Percentiles rank a stretch among this genome's conserved stretches.
Conservation (phyloP, 345 rosid genomes). For the Heritiera littoralis region DNA sequence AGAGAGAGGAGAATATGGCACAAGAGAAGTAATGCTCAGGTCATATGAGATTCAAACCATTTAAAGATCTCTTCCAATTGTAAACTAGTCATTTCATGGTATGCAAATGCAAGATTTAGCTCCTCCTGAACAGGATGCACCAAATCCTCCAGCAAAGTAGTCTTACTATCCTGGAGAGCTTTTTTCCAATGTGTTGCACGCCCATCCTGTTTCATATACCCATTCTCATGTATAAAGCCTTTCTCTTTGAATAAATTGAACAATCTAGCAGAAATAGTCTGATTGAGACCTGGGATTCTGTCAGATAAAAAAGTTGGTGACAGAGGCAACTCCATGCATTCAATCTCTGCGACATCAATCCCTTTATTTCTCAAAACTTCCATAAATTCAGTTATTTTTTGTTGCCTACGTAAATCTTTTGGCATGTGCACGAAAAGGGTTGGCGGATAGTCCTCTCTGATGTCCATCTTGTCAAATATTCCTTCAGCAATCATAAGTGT, state of each 20-base stretch:
- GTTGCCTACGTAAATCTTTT: constrained; percentile 63
- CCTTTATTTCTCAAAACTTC: constrained; percentile 58
- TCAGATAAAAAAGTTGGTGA: constrained; percentile 53
- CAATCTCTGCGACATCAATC: constrained; percentile 72
- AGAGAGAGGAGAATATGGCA: not conserved
- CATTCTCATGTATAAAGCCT: constrained; percentile 67
- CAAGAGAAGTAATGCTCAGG: constrained; percentile 17
- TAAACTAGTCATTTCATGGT: constrained; percentile 93
- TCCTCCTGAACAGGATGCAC: constrained; percentile 81
- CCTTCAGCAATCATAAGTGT: constrained; percentile 90
- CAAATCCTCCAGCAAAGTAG: constrained; percentile 46
- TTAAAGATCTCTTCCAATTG: constrained; percentile 76
- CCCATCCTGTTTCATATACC: constrained; percentile 79
- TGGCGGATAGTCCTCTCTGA: constrained; percentile 63
- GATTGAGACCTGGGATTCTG: constrained; percentile 62
- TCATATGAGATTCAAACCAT: constrained; percentile 90
- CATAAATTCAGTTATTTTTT: constrained; percentile 56
- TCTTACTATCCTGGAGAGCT: constrained; percentile 42
- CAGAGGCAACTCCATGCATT: constrained; percentile 69
- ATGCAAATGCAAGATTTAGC: constrained; percentile 87
- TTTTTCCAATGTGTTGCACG: constrained; percentile 65
- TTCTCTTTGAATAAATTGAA: constrained; percentile 51
- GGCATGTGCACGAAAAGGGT: constrained; percentile 96
- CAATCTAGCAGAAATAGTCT: constrained; percentile 49
- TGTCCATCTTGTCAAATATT: constrained; percentile 56